Conservation (phyloP, 768 basidiomycete species). For the Suillus plorans region DNA sequence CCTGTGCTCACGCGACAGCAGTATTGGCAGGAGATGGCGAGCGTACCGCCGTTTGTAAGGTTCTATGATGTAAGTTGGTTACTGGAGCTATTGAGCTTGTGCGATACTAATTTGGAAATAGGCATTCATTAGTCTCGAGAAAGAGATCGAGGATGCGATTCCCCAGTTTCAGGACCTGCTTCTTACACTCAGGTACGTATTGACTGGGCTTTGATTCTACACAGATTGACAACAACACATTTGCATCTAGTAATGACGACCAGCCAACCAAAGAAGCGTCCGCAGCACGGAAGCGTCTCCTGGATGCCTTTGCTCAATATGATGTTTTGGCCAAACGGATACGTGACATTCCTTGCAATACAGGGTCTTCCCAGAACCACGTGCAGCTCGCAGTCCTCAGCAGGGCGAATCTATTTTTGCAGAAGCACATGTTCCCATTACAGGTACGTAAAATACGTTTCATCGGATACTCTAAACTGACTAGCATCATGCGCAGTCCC, state of each 20-base stretch:
- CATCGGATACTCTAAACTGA: neutral
- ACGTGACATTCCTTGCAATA: conserved; percentile 62
- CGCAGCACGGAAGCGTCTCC: conserved; percentile 71
- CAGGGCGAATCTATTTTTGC: conserved; percentile 77
- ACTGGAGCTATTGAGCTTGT: neutral
- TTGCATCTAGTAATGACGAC: conserved; percentile 35
- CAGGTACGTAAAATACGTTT: conserved; percentile 18
- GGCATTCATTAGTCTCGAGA: conserved; percentile 74
- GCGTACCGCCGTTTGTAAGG: conserved; percentile 60
- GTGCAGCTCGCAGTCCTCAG: conserved; percentile 81
- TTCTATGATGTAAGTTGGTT: conserved; percentile 61
- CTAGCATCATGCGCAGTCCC: conserved; percentile 29
- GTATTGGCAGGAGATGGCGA: conserved; percentile 61
- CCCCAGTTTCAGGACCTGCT: conserved; percentile 89
- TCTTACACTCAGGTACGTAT: conserved; percentile 57
- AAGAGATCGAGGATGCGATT: conserved; percentile 85
- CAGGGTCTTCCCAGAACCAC: conserved; percentile 75
- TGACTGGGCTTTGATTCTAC: conserved; percentile 23
- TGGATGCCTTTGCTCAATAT: conserved; percentile 86
- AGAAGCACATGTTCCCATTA: conserved; percentile 80
- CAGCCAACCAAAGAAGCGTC: conserved; percentile 69
- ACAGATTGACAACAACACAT: neutral
- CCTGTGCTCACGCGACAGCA: conserved; percentile 83
- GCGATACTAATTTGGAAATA: conserved; percentile 26
- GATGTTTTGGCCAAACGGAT: conserved; percentile 88